Evolutionary conservation across 805 yeast genomes (phyloP).

Genomic region (Schwanniomyces sp.): DNA sequence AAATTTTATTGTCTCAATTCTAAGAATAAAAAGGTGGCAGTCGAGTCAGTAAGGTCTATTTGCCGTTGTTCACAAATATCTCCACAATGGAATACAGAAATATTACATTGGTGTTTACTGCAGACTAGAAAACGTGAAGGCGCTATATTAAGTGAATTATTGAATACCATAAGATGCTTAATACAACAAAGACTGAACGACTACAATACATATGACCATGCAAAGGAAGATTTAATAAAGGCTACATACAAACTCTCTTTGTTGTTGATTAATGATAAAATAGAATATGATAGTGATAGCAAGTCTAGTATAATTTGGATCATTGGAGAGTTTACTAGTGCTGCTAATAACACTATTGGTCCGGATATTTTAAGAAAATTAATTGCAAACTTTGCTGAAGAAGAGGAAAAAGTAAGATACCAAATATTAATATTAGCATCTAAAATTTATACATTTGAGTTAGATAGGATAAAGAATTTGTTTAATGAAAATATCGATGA

Average conservation of each 20-base stretch:
- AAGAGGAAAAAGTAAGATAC: conserved; percentile 59
- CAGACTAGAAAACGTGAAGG: conserved; percentile 39
- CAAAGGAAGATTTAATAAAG: conserved; percentile 43
- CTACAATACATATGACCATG: conserved; percentile 7
- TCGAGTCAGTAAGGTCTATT: conserved; percentile 58
- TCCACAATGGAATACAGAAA: conserved; percentile 48
- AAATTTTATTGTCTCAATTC: conserved; percentile 45
- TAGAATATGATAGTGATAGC: conserved; percentile 45
- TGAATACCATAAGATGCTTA: conserved; percentile 70
- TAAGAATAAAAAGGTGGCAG: conserved; percentile 15
- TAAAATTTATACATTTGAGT: conserved; percentile 60
- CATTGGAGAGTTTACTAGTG: conserved; percentile 72
- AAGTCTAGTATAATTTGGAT: conserved; percentile 88
- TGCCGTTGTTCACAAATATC: conserved; percentile 57
- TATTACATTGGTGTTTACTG: conserved; percentile 64
- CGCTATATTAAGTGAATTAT: conserved; percentile 56
- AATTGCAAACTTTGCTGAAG: conserved; percentile 52
- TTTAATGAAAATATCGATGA: conserved; percentile 12
- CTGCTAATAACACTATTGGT: conserved; percentile 44
- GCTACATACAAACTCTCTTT: conserved; percentile 52
- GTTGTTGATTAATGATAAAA: conserved; percentile 21
- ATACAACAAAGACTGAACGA: conserved; percentile 54
- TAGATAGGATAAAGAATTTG: conserved; percentile 39
- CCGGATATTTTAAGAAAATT: conserved; percentile 74
- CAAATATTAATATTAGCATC: conserved; percentile 75